Evolutionary conservation across 495 filamentous ascomycete species (phyloP), one percentile per base, ranked within the genome.

Genomic region (Trichoderma virens): DNA sequence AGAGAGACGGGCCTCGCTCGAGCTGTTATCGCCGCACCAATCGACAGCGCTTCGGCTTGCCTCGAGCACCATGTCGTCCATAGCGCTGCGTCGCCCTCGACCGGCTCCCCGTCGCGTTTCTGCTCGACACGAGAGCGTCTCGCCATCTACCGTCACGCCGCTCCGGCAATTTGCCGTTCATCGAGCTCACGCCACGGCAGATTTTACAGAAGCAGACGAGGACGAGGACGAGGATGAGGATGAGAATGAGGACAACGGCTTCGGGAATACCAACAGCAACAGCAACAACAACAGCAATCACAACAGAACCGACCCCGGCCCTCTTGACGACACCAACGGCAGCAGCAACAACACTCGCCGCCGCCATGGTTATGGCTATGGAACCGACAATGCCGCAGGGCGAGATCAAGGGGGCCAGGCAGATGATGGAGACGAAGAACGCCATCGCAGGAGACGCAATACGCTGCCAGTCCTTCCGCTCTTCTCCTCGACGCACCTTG

Each of bases 401-500:
- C 43, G 38, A 11, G 38, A 47, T 45, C 76, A 76, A 28, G 70
- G 69, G 6, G 76, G 80, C 30, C 82, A 81, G 23, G 72, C 76
- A 31, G 73, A 74, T 18, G 70, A 74, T 1, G 76, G 78, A 11
- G 85, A 88, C 47, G 87, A 87, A 59, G 85, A 76, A 60, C 71
- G 73, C 60, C 61, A n/a, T 11, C 61, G n/a, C 11, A 70, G 31
- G 9, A 32, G 69, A 28, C 77, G 79, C 64, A 85, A 82, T 69
- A 83, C 76, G 31, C 78, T 79, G 64, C 85, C 85, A 61, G 79
- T 94, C 39, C 79, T 96, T 63, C 92, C 92, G 20, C 88, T 95
- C 54, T 96, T 95, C 76, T 91, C 90, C 41, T 84, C 89, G 25
- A 82, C 84, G 62, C 87, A 94, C 70, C 82, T 96, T 66, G 92